phyloP scores from a whole-genome alignment of 768 basidiomycete species.

The Suillus tomentosus region DNA sequence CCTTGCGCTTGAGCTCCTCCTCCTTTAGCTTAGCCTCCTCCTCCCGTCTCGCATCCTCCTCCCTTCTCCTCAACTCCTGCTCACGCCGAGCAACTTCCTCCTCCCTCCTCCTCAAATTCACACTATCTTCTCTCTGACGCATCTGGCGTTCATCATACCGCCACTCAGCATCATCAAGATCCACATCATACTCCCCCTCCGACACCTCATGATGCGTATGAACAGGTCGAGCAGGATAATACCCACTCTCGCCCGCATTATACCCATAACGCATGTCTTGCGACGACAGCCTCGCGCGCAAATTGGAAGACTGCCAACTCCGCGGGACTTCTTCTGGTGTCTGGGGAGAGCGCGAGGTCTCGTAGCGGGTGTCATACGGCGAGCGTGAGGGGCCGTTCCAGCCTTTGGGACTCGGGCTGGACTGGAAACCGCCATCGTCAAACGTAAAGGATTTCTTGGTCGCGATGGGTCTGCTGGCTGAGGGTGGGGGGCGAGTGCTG shows the following conservation, averaged over 20 bases:
- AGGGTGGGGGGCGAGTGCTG: slow-evolving; percentile 24
- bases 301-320: slow-evolving; percentile 33
- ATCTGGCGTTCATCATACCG: slow-evolving; percentile 34
- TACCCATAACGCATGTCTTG: slow-evolving; percentile 32
- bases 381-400: slow-evolving; percentile 26
- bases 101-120: slow-evolving; percentile 28
- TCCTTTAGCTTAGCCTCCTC: slow-evolving; percentile 24
- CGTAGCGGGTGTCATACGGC: slow-evolving; percentile 31
- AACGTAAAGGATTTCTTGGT: slow-evolving; percentile 28
- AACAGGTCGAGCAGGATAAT: slow-evolving; percentile 21
- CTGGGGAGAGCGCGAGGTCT: slow-evolving; percentile 33
- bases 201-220: slow-evolving; percentile 33
- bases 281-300: slow-evolving; percentile 29
- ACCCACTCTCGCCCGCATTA: slow-evolving; percentile 24
- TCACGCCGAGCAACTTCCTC: slow-evolving; percentile 37
- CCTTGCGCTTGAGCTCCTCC: slow-evolving; percentile 24
- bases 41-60: slow-evolving; percentile 37
- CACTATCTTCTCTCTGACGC: slow-evolving; percentile 35
- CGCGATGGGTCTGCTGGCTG: slow-evolving; percentile 35
- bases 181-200: slow-evolving; percentile 33
- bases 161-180: slow-evolving; percentile 33
- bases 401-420: slow-evolving; percentile 24
- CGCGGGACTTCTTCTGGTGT: slow-evolving; percentile 30
- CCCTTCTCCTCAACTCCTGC: slow-evolving; percentile 36
- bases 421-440: slow-evolving; percentile 28